Evolutionary conservation across 331 rosid species (phyloP).

Genomic region (Telfairia occidentalis): DNA sequence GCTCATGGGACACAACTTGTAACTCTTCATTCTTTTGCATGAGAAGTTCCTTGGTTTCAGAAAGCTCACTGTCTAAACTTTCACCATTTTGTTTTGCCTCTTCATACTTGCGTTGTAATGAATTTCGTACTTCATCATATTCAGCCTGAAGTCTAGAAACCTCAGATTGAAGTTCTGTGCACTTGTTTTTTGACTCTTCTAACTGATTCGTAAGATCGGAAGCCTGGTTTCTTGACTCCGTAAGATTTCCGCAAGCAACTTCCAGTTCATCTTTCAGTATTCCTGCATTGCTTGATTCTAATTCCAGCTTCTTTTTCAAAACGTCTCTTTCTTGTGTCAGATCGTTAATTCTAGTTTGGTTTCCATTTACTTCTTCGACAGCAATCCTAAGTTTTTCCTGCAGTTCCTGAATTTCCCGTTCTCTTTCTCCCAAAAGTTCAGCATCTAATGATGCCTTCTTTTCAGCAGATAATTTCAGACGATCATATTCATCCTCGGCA

Average conservation of each 20-base stretch:
- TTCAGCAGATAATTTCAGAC: conserved; percentile 44
- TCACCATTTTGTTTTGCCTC: conserved; percentile 41
- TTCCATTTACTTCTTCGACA: conserved; percentile 25
- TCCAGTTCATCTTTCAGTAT: conserved; percentile 45
- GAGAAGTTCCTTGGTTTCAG: conserved; percentile 27
- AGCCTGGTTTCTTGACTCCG: conserved; percentile 46
- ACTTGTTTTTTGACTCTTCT: conserved; percentile 24
- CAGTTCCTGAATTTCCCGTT: conserved; percentile 40
- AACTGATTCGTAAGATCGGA: conserved; percentile 38
- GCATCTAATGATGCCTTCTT: conserved; percentile 50
- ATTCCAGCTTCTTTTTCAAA: conserved; percentile 38
- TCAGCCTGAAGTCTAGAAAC: conserved; percentile 46
- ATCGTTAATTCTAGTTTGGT: conserved; percentile 28
- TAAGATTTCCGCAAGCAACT: conserved; percentile 37
- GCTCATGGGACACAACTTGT: conserved; percentile 35
- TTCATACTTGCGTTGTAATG: conserved; percentile 41
- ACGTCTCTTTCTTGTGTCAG: conserved; percentile 43
- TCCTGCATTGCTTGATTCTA: conserved; percentile 31
- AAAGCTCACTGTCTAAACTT: conserved; percentile 41
- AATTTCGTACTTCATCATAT: conserved; percentile 37
- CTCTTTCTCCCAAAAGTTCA: conserved; percentile 45
- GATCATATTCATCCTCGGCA: conserved; percentile 32
- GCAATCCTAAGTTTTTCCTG: conserved; percentile 43
- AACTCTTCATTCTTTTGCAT: conserved; percentile 39
- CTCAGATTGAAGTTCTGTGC: conserved; percentile 41